These are phyloP conservation scores for Phlebopus sp. DNA, from an alignment of 1,284 basidiomycete genomes.

Conservation along the genomic window DNA sequence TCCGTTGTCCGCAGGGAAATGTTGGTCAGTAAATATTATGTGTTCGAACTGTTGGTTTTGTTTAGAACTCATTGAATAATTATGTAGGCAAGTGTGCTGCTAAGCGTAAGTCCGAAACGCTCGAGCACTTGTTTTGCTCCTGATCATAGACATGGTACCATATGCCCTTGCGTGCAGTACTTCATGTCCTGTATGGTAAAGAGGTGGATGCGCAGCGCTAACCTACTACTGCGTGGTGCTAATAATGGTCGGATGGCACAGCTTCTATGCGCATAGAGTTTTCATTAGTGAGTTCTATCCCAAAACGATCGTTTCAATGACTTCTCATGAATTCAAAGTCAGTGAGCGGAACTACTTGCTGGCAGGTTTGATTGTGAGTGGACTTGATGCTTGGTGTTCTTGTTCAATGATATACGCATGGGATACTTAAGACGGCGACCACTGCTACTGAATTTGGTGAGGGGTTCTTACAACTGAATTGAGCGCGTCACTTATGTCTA, in stretches of 20 bases:
- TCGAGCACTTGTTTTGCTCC: too few species aligned
- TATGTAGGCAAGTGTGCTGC: too few species aligned
- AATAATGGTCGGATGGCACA: not conserved
- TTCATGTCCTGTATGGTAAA: not conserved
- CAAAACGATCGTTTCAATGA: not conserved
- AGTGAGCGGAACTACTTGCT: not conserved
- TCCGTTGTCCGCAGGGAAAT: too few species aligned
- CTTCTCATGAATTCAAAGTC: not conserved
- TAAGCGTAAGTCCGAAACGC: too few species aligned
- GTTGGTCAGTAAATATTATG: too few species aligned
- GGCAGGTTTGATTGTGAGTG: not conserved
- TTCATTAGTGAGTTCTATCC: not conserved
- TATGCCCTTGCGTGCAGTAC: too few species aligned
- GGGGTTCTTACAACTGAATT: not conserved
- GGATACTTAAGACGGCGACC: not conserved
- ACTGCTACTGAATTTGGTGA: not conserved
- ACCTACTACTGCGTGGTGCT: not conserved
- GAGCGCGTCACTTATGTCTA: not conserved
- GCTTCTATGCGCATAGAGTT: not conserved
- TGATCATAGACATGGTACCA: too few species aligned
- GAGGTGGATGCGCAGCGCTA: not conserved
- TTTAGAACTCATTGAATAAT: too few species aligned
- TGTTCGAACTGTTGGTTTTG: too few species aligned
- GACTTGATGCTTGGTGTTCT: not conserved
- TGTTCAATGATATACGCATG: not conserved